Percentiles rank a stretch among this genome's conserved stretches.
Evolutionary conservation across 768 basidiomycete species (phyloP).

Genomic region (Kwoniella dendrophila): DNA sequence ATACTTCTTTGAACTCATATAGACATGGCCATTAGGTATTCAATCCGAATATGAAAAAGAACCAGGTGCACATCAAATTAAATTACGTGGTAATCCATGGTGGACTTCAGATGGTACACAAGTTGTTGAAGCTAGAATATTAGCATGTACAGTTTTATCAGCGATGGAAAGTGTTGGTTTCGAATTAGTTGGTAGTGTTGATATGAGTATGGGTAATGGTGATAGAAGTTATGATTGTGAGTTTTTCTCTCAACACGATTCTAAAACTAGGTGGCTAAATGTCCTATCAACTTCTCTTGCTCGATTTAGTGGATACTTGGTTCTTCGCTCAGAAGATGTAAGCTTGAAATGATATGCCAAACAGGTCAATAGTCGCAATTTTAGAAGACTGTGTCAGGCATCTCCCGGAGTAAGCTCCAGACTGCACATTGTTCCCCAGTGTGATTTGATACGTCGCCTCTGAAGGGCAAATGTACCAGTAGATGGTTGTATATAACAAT

Average conservation of each 20-base stretch:
- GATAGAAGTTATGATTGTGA: slow-evolving; percentile 38
- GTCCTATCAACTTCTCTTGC: not conserved
- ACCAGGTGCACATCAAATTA: slow-evolving; percentile 34
- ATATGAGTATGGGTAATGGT: slow-evolving; percentile 38
- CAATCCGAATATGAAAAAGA: slow-evolving; percentile 42
- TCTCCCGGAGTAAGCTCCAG: no score
- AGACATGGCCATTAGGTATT: slow-evolving; percentile 47
- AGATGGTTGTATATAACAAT: no score
- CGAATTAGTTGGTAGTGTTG: slow-evolving; percentile 47
- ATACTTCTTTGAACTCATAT: not conserved
- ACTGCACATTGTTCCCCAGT: no score
- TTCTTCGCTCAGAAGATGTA: slow-evolving; percentile 45
- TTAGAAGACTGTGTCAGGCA: no score
- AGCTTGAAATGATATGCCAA: slow-evolving; percentile 62
- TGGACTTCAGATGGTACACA: slow-evolving; percentile 36
- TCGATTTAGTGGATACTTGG: slow-evolving; percentile 44
- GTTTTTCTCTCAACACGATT: not conserved
- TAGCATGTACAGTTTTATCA: slow-evolving; percentile 34
- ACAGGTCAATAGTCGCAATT: no score
- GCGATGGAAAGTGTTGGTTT: slow-evolving; percentile 46
- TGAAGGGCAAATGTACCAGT: no score
- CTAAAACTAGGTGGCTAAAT: no score
- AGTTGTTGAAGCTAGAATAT: slow-evolving; percentile 29
- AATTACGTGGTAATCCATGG: slow-evolving; percentile 47
- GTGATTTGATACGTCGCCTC: no score